Evolutionary conservation across 2,329 filamentous ascomycete genomes (phyloP).

Genomic region (Cryphonectria japonica): DNA sequence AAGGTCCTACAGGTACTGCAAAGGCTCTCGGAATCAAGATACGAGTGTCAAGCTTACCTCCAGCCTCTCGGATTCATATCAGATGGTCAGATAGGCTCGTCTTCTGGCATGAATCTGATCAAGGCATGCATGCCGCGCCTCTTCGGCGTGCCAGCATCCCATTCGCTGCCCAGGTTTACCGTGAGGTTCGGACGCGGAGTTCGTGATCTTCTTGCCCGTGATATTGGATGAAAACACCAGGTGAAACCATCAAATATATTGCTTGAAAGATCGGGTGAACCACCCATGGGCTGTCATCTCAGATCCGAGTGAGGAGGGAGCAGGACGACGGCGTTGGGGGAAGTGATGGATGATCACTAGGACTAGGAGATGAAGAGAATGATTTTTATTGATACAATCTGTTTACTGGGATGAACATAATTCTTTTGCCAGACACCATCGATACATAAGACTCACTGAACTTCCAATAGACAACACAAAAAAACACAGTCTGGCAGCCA

Average conservation of each 20-base stretch:
- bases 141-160: not conserved
- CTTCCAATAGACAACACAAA: not conserved
- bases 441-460: not conserved
- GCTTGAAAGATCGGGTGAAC: not conserved
- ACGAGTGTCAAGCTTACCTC: not conserved
- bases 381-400: not conserved
- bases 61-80: not conserved
- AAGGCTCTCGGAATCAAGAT: not conserved
- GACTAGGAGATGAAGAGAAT: not conserved
- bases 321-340: not conserved
- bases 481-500: not conserved
- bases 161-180: not conserved
- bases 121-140: not conserved
- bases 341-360: not conserved
- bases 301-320: not conserved
- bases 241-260: not conserved
- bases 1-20: not conserved
- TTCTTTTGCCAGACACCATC: not conserved
- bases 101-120: not conserved
- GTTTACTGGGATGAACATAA: not conserved
- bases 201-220: not conserved
- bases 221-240: slow-evolving; percentile 2
- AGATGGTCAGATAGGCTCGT: not conserved
- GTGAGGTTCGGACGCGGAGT: not conserved
- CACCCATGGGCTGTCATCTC: not conserved